Percentiles rank a stretch among this genome's conserved stretches.
Conservation (phyloP, 805 yeast genomes). For the Metschnikowia dekortorum region DNA sequence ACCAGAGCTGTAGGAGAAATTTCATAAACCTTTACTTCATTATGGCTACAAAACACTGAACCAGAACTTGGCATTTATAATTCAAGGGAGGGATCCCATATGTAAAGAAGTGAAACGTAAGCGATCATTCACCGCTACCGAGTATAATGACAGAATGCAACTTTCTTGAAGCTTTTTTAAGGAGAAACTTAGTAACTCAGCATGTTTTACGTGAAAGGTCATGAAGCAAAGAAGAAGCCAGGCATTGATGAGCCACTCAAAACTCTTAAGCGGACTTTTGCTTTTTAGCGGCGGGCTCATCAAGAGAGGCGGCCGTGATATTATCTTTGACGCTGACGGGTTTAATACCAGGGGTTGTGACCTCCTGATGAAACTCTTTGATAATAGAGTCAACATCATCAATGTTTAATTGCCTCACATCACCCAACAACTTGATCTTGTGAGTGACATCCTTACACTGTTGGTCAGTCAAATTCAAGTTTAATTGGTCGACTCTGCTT, state of each 20-base stretch:
- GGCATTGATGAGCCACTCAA: conserved; percentile 4
- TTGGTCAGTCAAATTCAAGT: conserved; percentile 51
- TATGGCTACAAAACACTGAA: not conserved
- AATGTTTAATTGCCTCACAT: conserved; percentile 54
- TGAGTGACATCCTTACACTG: conserved; percentile 54
- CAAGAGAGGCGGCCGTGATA: conserved; percentile 22
- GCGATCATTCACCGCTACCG: not conserved
- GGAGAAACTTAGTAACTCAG: conserved; percentile 8
- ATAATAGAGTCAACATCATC: conserved; percentile 60
- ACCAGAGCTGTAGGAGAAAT: too few species aligned
- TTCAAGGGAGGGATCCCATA: not conserved
- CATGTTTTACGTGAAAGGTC: conserved; percentile 6
- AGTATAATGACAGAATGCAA: conserved; percentile 4
- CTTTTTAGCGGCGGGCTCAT: conserved; percentile 36
- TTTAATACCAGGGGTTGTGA: conserved; percentile 28
- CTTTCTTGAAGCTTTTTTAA: conserved; percentile 4
- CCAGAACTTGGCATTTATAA: conserved; percentile 7
- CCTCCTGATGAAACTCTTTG: conserved; percentile 48
- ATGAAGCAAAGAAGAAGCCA: conserved; percentile 4
- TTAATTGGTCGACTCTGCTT: conserved; percentile 57
- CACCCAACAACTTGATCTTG: conserved; percentile 55
- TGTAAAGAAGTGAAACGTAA: conserved; percentile 8
- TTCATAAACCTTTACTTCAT: not conserved
- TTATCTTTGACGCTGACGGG: conserved; percentile 17
- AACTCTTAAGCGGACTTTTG: conserved; percentile 27